phyloP scores from a whole-genome alignment of 2,329 filamentous ascomycete genomes.

The Fusarium chuoi region DNA sequence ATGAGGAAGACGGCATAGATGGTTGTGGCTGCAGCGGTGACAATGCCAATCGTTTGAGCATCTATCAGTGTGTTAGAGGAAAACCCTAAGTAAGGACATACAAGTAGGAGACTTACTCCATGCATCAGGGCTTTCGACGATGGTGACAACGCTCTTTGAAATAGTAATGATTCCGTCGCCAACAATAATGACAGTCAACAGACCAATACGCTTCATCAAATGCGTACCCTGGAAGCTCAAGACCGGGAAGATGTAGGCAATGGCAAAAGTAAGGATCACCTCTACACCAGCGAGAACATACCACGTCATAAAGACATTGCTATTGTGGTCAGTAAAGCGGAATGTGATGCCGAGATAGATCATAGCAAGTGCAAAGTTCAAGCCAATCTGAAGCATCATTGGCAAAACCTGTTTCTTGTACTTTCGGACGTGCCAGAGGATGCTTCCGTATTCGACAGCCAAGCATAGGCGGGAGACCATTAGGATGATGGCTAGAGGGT shows the following conservation, averaged over 20 bases:
- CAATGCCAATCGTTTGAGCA: constrained; percentile 52
- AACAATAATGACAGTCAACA: constrained; percentile 73
- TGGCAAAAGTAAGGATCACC: constrained; percentile 59
- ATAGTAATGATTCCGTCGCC: constrained; percentile 74
- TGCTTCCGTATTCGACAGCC: constrained; percentile 63
- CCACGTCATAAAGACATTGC: constrained; percentile 56
- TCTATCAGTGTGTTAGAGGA: constrained; percentile 43
- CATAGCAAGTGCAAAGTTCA: constrained; percentile 50
- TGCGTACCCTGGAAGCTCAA: constrained; percentile 71
- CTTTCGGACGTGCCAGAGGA: constrained; percentile 55
- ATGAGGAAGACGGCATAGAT: constrained; percentile 59
- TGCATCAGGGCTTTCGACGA: constrained; percentile 54
- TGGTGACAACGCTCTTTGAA: constrained; percentile 60
- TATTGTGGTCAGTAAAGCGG: constrained; percentile 49
- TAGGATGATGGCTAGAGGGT: constrained; percentile 54
- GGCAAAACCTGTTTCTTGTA: constrained; percentile 52
- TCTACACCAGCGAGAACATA: constrained; percentile 66
- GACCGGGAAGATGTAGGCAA: constrained; percentile 65
- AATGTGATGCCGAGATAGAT: constrained; percentile 57
- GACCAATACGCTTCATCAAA: constrained; percentile 70
- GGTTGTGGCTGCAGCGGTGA: constrained; percentile 53
- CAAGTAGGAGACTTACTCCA: constrained; percentile 49
- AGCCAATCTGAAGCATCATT: constrained; percentile 49
- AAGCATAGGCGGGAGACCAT: constrained; percentile 64
- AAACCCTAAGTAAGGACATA: accelerated